Evolutionary conservation across 1,139 yeast genomes (phyloP), one percentile per base, ranked within the genome.

Genomic region (Candida sanyaensis): DNA sequence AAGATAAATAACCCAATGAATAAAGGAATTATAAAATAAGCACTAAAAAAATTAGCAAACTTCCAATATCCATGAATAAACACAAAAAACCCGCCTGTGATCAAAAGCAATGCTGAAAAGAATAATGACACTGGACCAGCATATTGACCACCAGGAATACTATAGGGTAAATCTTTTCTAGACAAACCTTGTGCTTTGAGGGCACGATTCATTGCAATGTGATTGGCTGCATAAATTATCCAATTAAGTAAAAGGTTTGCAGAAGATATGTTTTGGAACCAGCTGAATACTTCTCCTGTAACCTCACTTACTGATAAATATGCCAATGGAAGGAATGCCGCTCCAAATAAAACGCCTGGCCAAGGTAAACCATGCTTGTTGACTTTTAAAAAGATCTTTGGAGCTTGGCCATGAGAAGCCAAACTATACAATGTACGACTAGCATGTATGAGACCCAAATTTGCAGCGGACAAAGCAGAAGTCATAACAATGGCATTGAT

Each of bases 401-500:
- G 84, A 5, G 40, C 41, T 50, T 70, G 74, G 2, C 73, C 70
- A 52, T 72, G 73, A 17, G 71, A 62, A 4, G 83, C 82, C 60
- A 79, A 64, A 4, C 81, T 77, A 49, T 68, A 70, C 42, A 79
- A 55, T 3, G 71, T 61, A 62, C 84, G 66, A 2, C 82, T 65
- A 13, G 75, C 66, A 26, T 69, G 69, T 38, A 72, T 68, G 49
- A 78, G 57, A 28, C 64, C 64, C 5, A 77, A 69, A 53, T 78
- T 79, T 24, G 76, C 82, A 6, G 83, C 78, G 12, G 82, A 75
- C 65, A 78, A 75, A 1, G 83, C 83, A 37, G 82, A 76, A 0
- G 80, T 69, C 45, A 80, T 58, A 34, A 78, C 75, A 49, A 75
- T 71, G 2, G 73, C 83, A 57, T 80, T 80, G 53, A 80, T 69